phyloP scores from a whole-genome alignment of 805 yeast species.

The Lachancea kluyveri region DNA sequence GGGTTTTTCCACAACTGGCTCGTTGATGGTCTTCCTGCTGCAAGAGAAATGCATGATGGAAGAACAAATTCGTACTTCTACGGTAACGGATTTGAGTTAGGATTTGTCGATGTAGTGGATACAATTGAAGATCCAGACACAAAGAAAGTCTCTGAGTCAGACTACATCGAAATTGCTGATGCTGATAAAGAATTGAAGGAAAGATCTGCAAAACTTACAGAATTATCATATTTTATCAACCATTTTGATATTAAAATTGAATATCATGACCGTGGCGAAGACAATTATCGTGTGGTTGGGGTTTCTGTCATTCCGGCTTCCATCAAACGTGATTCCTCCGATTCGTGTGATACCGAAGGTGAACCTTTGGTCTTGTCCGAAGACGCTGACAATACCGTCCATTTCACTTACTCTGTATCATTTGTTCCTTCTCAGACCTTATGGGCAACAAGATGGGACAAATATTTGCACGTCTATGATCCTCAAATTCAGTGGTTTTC shows the following conservation, averaged over 20 bases:
- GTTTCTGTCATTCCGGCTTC: constrained; percentile 73
- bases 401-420: constrained; percentile 76
- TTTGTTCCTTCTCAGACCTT: constrained; percentile 66
- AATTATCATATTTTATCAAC: constrained; percentile 60
- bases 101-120: constrained; percentile 48
- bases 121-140: constrained; percentile 9
- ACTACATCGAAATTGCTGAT: too few species aligned
- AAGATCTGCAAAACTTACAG: too few species aligned
- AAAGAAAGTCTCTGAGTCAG: constrained; percentile 1
- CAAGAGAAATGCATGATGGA: constrained; percentile 50
- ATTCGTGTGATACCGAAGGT: constrained; percentile 25
- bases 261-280: constrained; percentile 68
- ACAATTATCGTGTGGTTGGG: constrained; percentile 83
- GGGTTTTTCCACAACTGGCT: constrained; percentile 90
- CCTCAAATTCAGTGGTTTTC: constrained; percentile 97
- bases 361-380: constrained; percentile 44
- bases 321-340: constrained; percentile 36
- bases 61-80: constrained; percentile 59
- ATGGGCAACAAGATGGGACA: constrained; percentile 99
- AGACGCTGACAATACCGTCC: constrained; percentile 49
- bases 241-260: constrained; percentile 77
- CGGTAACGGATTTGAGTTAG: constrained; percentile 78
- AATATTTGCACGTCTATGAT: constrained; percentile 84
- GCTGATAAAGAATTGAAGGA: too few species aligned
- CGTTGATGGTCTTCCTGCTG: constrained; percentile 92